A percentile compares a stretch with the other conserved stretches of the same genome.
phyloP scores from a whole-genome alignment of 2,329 filamentous ascomycete genomes.

The Sporothrix pseudoabietina region DNA sequence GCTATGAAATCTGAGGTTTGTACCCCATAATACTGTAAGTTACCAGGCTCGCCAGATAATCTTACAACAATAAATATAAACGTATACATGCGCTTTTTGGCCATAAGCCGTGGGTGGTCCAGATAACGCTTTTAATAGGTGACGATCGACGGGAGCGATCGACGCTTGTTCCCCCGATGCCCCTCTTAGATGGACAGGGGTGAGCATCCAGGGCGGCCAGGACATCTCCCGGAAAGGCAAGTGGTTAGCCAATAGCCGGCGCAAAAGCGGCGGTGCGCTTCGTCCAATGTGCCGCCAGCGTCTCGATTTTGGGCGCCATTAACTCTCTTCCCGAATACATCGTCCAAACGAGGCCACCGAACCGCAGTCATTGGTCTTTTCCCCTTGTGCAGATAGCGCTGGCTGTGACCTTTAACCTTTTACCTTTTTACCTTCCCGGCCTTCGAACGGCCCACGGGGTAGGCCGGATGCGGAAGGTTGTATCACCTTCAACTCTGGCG shows the following conservation, averaged over 20 bases:
- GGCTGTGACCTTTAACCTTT: not conserved
- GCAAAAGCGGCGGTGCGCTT: not conserved
- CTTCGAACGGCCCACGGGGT: not conserved
- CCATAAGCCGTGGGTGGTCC: not conserved
- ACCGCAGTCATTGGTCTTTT: not conserved
- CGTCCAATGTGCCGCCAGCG: not conserved
- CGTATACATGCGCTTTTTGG: not conserved
- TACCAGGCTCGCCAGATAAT: too few relatives aligned
- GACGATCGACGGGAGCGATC: constrained; percentile 22
- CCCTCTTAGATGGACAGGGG: not conserved
- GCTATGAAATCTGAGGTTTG: too few relatives aligned
- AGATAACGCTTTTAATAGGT: constrained; percentile 16
- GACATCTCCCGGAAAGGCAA: constrained; percentile 22
- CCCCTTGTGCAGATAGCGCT: not conserved
- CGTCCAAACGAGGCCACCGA: constrained; percentile 7
- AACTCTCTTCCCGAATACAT: not conserved
- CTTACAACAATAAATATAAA: too few relatives aligned
- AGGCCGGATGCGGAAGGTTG: constrained; percentile 29
- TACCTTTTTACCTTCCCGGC: not conserved
- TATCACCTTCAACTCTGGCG: constrained; percentile 15
- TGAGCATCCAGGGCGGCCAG: not conserved
- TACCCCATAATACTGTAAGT: too few relatives aligned
- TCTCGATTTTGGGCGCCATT: not conserved
- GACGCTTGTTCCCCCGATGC: not conserved
- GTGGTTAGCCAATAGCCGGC: constrained; percentile 11